phyloP scores from a whole-genome alignment of 306 rosid species.

The Cicer bijugum region DNA sequence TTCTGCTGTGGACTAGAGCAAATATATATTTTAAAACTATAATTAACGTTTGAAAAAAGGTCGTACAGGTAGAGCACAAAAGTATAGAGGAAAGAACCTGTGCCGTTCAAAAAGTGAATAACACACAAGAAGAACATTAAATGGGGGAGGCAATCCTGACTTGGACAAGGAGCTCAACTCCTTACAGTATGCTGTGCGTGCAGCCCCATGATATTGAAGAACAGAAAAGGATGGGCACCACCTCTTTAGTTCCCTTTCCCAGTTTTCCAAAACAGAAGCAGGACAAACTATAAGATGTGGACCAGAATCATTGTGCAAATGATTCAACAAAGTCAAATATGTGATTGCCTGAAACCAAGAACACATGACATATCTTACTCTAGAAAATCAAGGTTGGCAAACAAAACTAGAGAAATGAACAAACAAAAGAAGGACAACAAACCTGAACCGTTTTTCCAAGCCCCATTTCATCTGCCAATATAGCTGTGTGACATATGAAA shows the following conservation, averaged over 20 bases:
- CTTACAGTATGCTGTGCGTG: conserved; percentile 72
- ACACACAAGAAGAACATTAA: conserved; percentile 94
- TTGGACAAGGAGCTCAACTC: conserved; percentile 82
- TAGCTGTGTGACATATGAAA: conserved; percentile 66
- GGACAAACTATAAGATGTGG: conserved; percentile 99
- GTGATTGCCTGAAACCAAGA: conserved; percentile 78
- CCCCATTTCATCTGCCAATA: conserved; percentile 99
- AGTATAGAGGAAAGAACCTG: conserved; percentile 60
- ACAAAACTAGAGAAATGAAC: conserved; percentile 34
- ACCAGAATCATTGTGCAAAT: conserved; percentile 83
- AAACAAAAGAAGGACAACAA: conserved; percentile 25
- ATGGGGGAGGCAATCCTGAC: conserved; percentile 85
- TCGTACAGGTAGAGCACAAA: neutral
- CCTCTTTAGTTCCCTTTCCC: conserved; percentile 91
- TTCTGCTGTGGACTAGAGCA: conserved; percentile 89
- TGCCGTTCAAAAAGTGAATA: conserved; percentile 96
- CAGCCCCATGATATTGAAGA: conserved; percentile 89
- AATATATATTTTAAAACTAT: conserved; percentile 47
- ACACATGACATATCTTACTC: conserved; percentile 43
- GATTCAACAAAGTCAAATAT: conserved; percentile 77
- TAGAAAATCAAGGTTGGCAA: conserved; percentile 21
- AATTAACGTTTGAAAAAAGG: conserved; percentile 24
- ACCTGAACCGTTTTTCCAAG: conserved; percentile 98
- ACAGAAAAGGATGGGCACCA: conserved; percentile 93
- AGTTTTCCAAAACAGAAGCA: conserved; percentile 98